Evolutionary conservation across 2,329 filamentous ascomycete genomes (phyloP).

Genomic region (Nothomitra cinnamomea): DNA sequence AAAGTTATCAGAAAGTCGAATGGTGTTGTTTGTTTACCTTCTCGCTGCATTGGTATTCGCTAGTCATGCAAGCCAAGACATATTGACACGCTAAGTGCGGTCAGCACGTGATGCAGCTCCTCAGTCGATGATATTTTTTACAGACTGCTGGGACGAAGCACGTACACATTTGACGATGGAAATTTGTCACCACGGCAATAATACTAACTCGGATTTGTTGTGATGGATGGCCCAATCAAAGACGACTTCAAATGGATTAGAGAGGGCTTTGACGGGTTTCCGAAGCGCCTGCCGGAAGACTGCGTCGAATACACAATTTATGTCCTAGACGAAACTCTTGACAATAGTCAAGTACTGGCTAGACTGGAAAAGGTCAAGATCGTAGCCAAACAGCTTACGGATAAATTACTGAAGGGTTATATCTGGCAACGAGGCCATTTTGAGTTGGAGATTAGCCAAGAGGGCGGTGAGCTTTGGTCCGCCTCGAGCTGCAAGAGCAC

Average conservation of each 20-base stretch:
- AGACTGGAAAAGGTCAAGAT: conserved; percentile 58
- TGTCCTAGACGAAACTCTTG: conserved; percentile 40
- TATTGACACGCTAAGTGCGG: neutral
- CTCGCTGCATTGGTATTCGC: too few relatives aligned
- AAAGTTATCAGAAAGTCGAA: too few relatives aligned
- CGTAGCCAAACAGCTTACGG: conserved; percentile 44
- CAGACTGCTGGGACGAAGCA: too few relatives aligned
- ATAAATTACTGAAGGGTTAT: conserved; percentile 57
- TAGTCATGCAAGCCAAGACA: neutral
- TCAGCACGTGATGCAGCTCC: conserved; percentile 1
- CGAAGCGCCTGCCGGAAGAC: conserved; percentile 59
- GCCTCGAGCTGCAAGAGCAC: neutral
- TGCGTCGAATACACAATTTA: conserved; percentile 74
- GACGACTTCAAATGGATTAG: conserved; percentile 49
- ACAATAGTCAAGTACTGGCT: conserved; percentile 20
- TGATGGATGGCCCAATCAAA: conserved; percentile 21
- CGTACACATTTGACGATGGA: too few relatives aligned
- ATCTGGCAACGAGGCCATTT: conserved; percentile 91
- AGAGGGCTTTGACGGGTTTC: conserved; percentile 47
- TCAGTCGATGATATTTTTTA: neutral
- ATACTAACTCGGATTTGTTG: too few relatives aligned
- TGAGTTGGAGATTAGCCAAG: conserved; percentile 41
- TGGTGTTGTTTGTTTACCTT: conserved; percentile 1
- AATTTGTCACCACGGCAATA: too few relatives aligned
- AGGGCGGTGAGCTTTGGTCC: conserved; percentile 33